These are phyloP conservation scores for Aspergillus quadricinctus DNA, from an alignment of 2,329 filamentous ascomycete species.

Conservation along the genomic window DNA sequence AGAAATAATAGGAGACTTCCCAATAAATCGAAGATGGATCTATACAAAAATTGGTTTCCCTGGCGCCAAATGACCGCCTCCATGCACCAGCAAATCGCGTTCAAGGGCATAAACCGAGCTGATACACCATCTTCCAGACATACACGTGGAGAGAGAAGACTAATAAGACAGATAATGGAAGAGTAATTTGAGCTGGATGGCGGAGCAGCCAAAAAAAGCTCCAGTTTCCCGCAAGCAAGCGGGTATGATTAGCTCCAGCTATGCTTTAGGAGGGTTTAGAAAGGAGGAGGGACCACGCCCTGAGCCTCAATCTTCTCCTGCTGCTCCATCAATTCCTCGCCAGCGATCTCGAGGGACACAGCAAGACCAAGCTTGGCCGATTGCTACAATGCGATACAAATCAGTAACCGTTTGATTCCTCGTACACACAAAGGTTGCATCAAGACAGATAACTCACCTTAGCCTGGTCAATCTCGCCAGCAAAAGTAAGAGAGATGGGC, in stretches of 20 bases:
- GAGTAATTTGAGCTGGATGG: slow-evolving; percentile 23
- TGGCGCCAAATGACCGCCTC: slow-evolving; percentile 35
- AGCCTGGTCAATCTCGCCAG: slow-evolving; percentile 91
- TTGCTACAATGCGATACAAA: slow-evolving; percentile 57
- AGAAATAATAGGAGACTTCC: slow-evolving; percentile 9
- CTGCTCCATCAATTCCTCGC: slow-evolving; percentile 83
- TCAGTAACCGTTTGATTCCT: slow-evolving; percentile 11
- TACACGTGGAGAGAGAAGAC: slow-evolving; percentile 35
- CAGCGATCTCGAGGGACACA: slow-evolving; percentile 81
- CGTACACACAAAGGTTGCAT: background rate
- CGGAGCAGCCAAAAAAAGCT: slow-evolving; percentile 7
- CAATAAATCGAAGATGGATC: slow-evolving; percentile 28
- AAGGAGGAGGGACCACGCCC: slow-evolving; percentile 46
- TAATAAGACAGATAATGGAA: slow-evolving; percentile 42
- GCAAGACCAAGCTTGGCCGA: slow-evolving; percentile 91
- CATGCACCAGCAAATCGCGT: slow-evolving; percentile 31
- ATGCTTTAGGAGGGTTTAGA: slow-evolving; percentile 32
- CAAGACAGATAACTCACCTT: slow-evolving; percentile 61
- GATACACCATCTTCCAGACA: slow-evolving; percentile 31
- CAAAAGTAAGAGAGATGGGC: slow-evolving; percentile 89
- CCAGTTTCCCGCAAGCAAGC: slow-evolving; percentile 3
- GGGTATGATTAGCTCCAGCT: slow-evolving; percentile 13
- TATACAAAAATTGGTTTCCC: slow-evolving; percentile 37
- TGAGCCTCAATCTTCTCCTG: slow-evolving; percentile 55
- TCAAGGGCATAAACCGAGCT: slow-evolving; percentile 28